Percentiles rank a stretch among this genome's conserved stretches.
Conservation (phyloP, 305 asterid genomes). For the Fraxinus greggii region DNA sequence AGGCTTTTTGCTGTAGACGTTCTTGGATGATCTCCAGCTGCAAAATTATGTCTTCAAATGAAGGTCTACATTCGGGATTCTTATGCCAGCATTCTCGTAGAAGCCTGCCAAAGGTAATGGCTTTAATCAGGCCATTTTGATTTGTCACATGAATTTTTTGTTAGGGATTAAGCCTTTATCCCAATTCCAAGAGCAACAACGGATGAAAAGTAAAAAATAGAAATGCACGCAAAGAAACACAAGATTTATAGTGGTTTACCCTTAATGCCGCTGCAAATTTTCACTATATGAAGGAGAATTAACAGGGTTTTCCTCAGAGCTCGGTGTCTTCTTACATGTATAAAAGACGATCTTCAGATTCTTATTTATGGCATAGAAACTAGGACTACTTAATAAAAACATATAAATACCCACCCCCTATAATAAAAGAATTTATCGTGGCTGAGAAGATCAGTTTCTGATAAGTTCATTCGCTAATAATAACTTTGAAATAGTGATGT, state of each 20-base stretch:
- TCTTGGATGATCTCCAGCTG: constrained; percentile 50
- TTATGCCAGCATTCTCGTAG: constrained; percentile 67
- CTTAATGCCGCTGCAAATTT: neutral
- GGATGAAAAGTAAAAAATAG: neutral
- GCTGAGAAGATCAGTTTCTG: neutral
- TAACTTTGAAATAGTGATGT: neutral
- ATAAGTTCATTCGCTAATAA: neutral
- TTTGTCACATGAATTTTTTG: neutral
- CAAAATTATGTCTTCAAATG: constrained; percentile 51
- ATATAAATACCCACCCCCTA: neutral
- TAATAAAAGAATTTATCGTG: neutral
- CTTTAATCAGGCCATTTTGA: neutral
- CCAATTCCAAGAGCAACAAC: neutral
- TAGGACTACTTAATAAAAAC: neutral
- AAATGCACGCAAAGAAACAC: neutral
- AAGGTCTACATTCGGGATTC: constrained; percentile 52
- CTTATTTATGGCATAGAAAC: neutral
- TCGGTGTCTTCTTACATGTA: neutral
- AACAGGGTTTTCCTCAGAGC: neutral
- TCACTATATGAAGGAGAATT: neutral
- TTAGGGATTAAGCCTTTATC: neutral
- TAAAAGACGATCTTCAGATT: neutral
- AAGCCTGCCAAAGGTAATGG: constrained; percentile 39
- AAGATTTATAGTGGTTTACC: neutral
- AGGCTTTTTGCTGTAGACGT: constrained; percentile 28